Evolutionary conservation across 1,139 yeast genomes (phyloP), one percentile per base, ranked within the genome.

Genomic region (Magnusiomyces fungicola): DNA sequence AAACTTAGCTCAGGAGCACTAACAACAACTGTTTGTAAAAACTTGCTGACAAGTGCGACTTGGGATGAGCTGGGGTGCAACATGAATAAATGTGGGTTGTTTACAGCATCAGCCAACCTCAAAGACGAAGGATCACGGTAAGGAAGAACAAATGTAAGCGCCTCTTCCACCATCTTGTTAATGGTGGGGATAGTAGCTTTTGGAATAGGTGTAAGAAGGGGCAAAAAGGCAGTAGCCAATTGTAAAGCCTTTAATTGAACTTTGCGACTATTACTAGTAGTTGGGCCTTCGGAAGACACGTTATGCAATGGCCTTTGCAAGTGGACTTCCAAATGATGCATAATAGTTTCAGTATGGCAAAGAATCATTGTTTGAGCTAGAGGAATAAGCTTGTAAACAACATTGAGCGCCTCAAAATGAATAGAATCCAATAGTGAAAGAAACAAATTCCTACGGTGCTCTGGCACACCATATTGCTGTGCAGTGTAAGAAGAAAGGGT

Each of bases 31-130:
- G 69, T 60, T 25, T 67, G 67, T 52, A 83, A 72, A 58, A 86
- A 83, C 1, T 56, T 51, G 52, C 79, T 70, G 2, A 82, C 72
- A 0, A 65, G 58, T 3, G 56, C 52, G 16, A 72, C 56, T 10
- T 80, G 74, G 1, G 53, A 34, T 0, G 53, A 43, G 1, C 80
- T 69, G 4, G 80, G 72, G 2, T 70, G 63, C 10, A 68, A 62
- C 16, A 66, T 61, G 57, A 86, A 85, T 46, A 79, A 68, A 46
- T 77, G 79, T 32, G 83, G 75, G 61, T 84, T 86, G 1, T 92
- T 80, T 44, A 84, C 71, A 40, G 83, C 67, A 67, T 87, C 96
- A 3, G 94, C 78, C 56, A 83, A 43, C 63, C 65, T 47, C 67
- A 70, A 59, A 73, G 78, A 39, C 16, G 52, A 43, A n/a, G 48